Evolutionary conservation across 2,329 filamentous ascomycete genomes (phyloP), one percentile per base, ranked within the genome.

Genomic region (Myriosclerotinia curreyana): DNA sequence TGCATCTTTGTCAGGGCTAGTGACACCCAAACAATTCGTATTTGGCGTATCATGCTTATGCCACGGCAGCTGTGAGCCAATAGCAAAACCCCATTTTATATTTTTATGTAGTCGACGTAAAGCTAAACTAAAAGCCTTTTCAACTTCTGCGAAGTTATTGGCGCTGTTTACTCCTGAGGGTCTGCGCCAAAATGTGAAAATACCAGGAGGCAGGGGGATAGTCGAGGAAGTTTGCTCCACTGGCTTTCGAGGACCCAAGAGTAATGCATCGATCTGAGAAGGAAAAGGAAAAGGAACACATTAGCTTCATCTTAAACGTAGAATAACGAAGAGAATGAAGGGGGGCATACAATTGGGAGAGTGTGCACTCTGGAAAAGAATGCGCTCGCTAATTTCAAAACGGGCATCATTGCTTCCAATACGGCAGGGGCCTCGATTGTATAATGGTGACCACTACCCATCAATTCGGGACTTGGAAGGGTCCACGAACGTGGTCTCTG

Each of bases 381-480:
- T 14, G 61, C 74, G 0, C 62, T 71, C 4, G 72, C 73, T 0
- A 71, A 70, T 14, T 75, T 73, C 22, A 71, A 54, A 28, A 34
- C 42, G 15, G 69, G 68, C 38, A 65, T 40, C 28, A 69, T 64
- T 25, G 60, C 49, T 1, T 56, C 66, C 54, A 65, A 68, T 4
- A 72, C 65, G 14, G 64, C 55, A 20, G 68, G 66, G 40, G 68
- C 68, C 3, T 28, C 17, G 17, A 61, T 58, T n/a, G n/a, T 56
- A 6, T 11, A 60, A 65, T 64, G 67, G 7, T 48, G 34, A 3
- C 65, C 67, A 22, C 8, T 14, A 49, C 2, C 3, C 20, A n/a
- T 36, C 17, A 20, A 2, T 22, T 44, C 6, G 1, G 60, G 60
- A 5, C 20, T 34, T 1, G n/a, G 25, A 9, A 44, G 5, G 5